Base-by-base conservation (phyloP, 202 grass and related monocot genomes). In the Carex arenaria region DNA sequence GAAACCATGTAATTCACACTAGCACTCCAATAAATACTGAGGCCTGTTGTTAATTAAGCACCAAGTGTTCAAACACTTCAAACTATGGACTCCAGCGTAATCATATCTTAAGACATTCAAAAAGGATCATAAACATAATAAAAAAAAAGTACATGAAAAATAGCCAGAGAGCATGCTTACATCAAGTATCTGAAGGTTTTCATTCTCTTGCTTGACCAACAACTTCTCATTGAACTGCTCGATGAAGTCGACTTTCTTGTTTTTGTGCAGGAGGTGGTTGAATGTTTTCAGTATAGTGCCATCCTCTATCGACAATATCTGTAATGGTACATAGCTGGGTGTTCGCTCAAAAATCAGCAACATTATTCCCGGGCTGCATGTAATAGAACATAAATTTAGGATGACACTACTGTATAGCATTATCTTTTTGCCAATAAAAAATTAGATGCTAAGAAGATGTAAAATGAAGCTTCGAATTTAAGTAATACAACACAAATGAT, bases 281-380 rank as follows among this genome's bases (percentile, higher is more conserved):
- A 98, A 91, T 12, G 75, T 93, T 86, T 93, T 98, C 66, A 98
- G 67, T 71, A 83, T 83, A 54, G 87, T 93, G 67, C 92, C 95
- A 75, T 98, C 89, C 88, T 95, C 95, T 69, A 93, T 95, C 2
- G 90, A 93, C 63, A 98, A 87, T 89, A 93, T 98, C 55, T 91
- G 89, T 66, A 95, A 72, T 73, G 87, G 96, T 87, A 98, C 96
- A 89, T 82, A 86, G 90, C 91, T 84, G 10, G 91, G 67, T 2
- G 72, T 85, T 85, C 89, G 84, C 60, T 98, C 87, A 83, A 92
- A 98, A 88, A 98, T 98, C 86, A 98, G 81, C 51, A 98, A 89
- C 96, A 98, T 98, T 81, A 98, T 95, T 92, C 96, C 93, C 38
- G 96, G 96, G 65, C 96, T 98, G 93, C 59, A 78, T 68, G 43